phyloP scores from a whole-genome alignment of 345 rosid species.

The Euclidium syriacum region DNA sequence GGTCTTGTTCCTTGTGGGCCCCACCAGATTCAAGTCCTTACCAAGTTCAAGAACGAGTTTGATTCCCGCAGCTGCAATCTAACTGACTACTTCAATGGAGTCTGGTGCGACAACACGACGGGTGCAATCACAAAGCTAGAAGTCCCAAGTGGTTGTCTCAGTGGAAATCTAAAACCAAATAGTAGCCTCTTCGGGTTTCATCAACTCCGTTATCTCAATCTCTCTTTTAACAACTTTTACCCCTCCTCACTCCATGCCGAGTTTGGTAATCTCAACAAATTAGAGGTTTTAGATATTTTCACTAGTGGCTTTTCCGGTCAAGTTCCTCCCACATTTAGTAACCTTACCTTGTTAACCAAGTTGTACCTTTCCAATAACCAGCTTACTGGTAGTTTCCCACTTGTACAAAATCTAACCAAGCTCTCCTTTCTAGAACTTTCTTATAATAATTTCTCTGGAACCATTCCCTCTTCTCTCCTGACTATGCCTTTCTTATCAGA shows the following conservation, averaged over 20 bases:
- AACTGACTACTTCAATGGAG: background rate
- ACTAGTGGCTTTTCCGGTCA: background rate
- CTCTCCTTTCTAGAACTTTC: too few species aligned
- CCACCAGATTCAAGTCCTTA: background rate
- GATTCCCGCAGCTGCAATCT: background rate
- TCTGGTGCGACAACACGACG: too few species aligned
- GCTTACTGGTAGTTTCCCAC: too few species aligned
- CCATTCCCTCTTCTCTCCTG: too few species aligned
- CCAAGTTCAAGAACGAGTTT: conserved; percentile 6
- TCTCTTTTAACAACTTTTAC: background rate
- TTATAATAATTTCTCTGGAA: too few species aligned
- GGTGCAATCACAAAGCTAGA: too few species aligned
- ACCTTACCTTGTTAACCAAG: background rate
- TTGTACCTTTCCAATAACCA: background rate
- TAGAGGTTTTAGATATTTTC: background rate
- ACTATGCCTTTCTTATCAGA: too few species aligned
- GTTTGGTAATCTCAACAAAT: background rate
- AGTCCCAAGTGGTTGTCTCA: too few species aligned
- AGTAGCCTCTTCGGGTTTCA: background rate
- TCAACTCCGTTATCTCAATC: background rate
- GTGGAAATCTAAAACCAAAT: background rate
- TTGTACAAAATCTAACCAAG: too few species aligned
- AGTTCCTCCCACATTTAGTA: background rate
- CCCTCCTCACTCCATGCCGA: background rate
- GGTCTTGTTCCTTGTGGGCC: background rate